Conservation (phyloP, 2,329 filamentous ascomycete species). For the Pseudocercospora musae region DNA sequence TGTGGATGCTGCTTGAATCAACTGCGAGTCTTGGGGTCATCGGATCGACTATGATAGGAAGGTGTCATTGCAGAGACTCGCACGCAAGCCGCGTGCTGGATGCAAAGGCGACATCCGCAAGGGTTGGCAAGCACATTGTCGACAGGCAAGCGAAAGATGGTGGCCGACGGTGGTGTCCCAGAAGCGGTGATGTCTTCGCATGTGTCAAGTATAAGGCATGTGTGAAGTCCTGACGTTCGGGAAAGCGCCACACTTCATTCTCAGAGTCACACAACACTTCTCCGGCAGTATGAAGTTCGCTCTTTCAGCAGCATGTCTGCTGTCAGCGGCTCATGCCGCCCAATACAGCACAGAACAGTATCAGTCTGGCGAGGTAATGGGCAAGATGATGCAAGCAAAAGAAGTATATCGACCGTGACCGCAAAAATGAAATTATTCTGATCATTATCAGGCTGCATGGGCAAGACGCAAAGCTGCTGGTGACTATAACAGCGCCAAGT, state of each 20-base stretch:
- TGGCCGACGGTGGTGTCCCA: background rate
- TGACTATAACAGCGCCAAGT: slow-evolving; percentile 24
- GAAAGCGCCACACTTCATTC: background rate
- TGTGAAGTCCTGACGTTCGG: background rate
- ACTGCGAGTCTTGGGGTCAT: background rate
- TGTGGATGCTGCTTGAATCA: slow-evolving; percentile 3
- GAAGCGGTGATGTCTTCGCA: background rate
- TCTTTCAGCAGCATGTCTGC: slow-evolving; percentile 14
- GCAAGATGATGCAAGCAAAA: slow-evolving; percentile 23
- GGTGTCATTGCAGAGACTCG: slow-evolving; percentile 9
- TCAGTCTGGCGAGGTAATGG: slow-evolving; percentile 21
- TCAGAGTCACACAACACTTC: background rate
- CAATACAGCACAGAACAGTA: slow-evolving; percentile 21
- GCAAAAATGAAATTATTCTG: background rate
- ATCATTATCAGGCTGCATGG: slow-evolving; percentile 20
- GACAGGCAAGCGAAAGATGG: background rate
- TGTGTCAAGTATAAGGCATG: slow-evolving; percentile 5
- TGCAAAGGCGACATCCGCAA: background rate
- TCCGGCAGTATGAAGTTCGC: slow-evolving; percentile 20
- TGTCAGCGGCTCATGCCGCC: slow-evolving; percentile 18
- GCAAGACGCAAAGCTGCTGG: slow-evolving; percentile 22
- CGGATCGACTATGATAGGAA: slow-evolving; percentile 16
- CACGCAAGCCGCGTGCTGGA: slow-evolving; percentile 7
- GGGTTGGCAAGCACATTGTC: slow-evolving; percentile 1
- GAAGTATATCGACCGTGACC: slow-evolving; percentile 8